Evolutionary conservation across 2,329 filamentous ascomycete species (phyloP).

Genomic region (Lachnellula arida): DNA sequence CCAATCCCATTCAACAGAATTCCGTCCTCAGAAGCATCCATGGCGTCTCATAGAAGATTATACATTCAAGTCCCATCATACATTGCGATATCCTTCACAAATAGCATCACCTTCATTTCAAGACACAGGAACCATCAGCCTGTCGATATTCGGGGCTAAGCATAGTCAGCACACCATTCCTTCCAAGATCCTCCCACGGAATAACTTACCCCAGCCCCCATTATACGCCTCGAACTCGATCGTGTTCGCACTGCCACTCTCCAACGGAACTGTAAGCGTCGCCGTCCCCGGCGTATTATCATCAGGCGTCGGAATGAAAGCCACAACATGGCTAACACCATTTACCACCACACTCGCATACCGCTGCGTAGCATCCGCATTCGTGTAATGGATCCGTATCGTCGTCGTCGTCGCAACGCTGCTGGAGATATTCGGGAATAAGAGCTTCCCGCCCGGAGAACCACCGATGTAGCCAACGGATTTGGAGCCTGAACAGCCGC

Average conservation of each 20-base stretch:
- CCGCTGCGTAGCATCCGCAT: slow-evolving; percentile 49
- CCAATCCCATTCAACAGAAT: too few species aligned
- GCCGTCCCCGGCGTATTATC: slow-evolving; percentile 43
- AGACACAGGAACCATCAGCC: slow-evolving; percentile 47
- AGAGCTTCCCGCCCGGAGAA: slow-evolving; percentile 40
- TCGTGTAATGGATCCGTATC: slow-evolving; percentile 50
- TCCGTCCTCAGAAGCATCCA: too few species aligned
- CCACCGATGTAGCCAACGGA: slow-evolving; percentile 54
- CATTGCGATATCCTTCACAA: background rate
- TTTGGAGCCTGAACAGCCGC: slow-evolving; percentile 44
- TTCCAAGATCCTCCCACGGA: background rate
- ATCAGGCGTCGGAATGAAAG: slow-evolving; percentile 48
- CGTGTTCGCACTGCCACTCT: slow-evolving; percentile 42
- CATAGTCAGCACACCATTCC: slow-evolving; percentile 11
- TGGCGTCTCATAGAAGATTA: too few species aligned
- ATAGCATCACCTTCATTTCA: slow-evolving; percentile 12
- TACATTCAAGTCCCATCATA: background rate
- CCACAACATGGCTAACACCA: slow-evolving; percentile 44
- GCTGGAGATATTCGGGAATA: slow-evolving; percentile 43
- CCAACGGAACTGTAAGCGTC: slow-evolving; percentile 44
- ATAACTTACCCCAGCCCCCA: slow-evolving; percentile 35
- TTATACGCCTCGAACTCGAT: slow-evolving; percentile 42
- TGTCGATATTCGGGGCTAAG: slow-evolving; percentile 48
- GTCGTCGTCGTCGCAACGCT: slow-evolving; percentile 43
- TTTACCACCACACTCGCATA: slow-evolving; percentile 54